Evolutionary conservation across 331 rosid species (phyloP), one percentile per base, ranked within the genome.

Genomic region (Dryas integrifolia): DNA sequence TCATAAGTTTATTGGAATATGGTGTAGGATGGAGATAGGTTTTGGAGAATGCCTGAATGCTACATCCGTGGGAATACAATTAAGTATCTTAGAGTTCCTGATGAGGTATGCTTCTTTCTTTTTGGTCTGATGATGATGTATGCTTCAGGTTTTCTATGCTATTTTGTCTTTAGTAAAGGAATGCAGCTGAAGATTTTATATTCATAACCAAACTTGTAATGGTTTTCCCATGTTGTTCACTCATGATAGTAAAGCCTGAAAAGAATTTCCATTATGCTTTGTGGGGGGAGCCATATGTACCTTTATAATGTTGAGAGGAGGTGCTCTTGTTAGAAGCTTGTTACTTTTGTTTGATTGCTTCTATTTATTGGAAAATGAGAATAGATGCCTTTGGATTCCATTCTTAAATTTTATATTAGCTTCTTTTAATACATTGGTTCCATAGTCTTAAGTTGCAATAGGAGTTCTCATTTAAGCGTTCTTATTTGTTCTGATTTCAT

Each of bases 1-100:
- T 5, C 16, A 11, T 65, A 5, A 48, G 13, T 39, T 69, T 30
- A 11, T 12, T 73, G 5, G 1, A 46, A 3, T 51, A 30, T 38
- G 7, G 39, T 76, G 81, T 79, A 95, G 98, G 98, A 95, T 57
- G 99, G 99, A 82, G 99, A 95, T 74, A 85, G 98, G 70, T 95
- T 95, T 88, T 95, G 99, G 99, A 85, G 99, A 30, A 95, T 89
- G 99, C 97, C 97, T 5, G 98, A 95, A 77, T 95, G 97, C 81
- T 95, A 95, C 76, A 89, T 95, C 30, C 96, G 98, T 5, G 99
- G 99, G n/a, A 95, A 95, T 76, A 95, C 99, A 0, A 95, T 95
- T 50, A 95, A 95, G 88, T 95, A 95, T 65, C 96, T 95, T 58
- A 85, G 99, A 52, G 99, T 95, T 80, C 99, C 99, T 52, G 99